phyloP scores from a whole-genome alignment of 805 yeast species.

The Candida anglica region DNA sequence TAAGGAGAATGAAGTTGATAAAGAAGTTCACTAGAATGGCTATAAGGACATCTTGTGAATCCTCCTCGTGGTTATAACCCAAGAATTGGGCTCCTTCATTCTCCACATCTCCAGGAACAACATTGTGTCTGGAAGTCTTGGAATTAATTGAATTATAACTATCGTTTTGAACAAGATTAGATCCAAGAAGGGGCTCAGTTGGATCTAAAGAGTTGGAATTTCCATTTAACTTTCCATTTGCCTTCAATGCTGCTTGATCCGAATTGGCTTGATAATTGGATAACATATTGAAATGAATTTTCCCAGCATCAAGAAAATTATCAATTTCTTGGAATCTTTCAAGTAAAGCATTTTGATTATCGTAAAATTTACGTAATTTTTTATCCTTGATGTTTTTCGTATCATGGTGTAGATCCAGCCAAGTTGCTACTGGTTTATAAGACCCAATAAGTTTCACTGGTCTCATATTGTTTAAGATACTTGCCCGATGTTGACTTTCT shows the following conservation, averaged over 20 bases:
- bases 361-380: constrained; percentile 43
- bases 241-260: no score
- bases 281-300: constrained; percentile 59
- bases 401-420: constrained; percentile 22
- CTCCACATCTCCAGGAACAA: constrained; percentile 60
- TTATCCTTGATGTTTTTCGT: constrained; percentile 16
- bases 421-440: constrained; percentile 22
- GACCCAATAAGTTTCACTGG: constrained; percentile 35
- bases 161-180: constrained; percentile 3
- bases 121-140: constrained; percentile 27
- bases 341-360: constrained; percentile 56
- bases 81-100: constrained; percentile 53
- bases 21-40: constrained; percentile 65
- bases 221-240: no score
- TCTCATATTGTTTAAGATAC: constrained; percentile 18
- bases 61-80: constrained; percentile 43
- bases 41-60: constrained; percentile 40
- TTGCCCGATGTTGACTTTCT: constrained; percentile 1
- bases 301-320: constrained; percentile 62
- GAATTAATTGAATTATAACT: constrained; percentile 10
- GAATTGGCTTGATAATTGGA: no score
- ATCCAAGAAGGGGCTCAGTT: background rate
- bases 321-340: constrained; percentile 59
- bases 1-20: constrained; percentile 53
- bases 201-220: no score